A percentile compares a stretch with the other conserved stretches of the same genome.
Conservation (phyloP, 2,329 filamentous ascomycete species). For the Colletotrichum cereale region DNA sequence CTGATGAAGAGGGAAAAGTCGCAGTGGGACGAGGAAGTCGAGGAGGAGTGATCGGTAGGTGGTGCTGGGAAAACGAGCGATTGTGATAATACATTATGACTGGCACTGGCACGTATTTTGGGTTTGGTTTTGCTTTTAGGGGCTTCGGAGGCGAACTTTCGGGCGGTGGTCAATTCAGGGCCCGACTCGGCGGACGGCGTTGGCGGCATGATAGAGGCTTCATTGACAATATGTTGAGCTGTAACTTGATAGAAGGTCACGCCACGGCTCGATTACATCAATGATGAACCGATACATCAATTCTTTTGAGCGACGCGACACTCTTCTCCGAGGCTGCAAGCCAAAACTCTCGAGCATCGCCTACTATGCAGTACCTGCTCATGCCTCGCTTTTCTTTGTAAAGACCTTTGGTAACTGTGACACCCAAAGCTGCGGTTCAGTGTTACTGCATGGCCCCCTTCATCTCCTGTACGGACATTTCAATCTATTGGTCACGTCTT, state of each 20-base stretch:
- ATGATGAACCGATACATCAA: conserved; percentile 20
- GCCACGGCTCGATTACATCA: not conserved
- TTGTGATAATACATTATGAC: conserved; percentile 22
- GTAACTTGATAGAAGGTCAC: conserved; percentile 5
- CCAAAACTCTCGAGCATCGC: not conserved
- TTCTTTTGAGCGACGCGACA: not conserved
- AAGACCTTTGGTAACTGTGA: not conserved
- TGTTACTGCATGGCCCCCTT: no score
- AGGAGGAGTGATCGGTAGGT: conserved; percentile 64
- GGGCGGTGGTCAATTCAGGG: conserved; percentile 6
- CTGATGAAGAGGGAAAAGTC: conserved; percentile 83
- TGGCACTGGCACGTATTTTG: conserved; percentile 18
- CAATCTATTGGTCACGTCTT: not conserved
- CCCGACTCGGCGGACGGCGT: conserved; percentile 26
- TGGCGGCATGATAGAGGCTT: conserved; percentile 23
- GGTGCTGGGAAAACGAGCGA: conserved; percentile 3
- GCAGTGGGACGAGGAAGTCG: conserved; percentile 84
- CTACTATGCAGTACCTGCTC: not conserved
- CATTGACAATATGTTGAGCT: not conserved
- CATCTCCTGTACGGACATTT: no score
- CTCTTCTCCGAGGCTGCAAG: not conserved
- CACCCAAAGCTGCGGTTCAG: not conserved
- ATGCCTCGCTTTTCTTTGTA: not conserved
- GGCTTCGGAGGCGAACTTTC: conserved; percentile 12
- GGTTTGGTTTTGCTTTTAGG: conserved; percentile 1